Conservation (phyloP, 306 rosid genomes). For the Myrica gale region DNA sequence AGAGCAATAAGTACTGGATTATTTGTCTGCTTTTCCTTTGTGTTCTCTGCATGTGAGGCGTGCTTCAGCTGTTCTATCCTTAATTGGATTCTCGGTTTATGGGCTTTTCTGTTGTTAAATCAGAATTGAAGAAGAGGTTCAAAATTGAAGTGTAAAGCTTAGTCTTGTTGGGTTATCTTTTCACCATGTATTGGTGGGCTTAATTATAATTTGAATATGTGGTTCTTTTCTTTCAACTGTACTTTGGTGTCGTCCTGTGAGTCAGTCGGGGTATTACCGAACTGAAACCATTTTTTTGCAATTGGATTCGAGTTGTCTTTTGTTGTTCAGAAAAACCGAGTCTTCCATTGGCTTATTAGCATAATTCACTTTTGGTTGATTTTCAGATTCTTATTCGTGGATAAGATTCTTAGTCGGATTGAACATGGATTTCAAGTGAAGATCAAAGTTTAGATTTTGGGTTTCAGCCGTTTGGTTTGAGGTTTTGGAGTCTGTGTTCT, state of each 20-base stretch:
- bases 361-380: constrained; percentile 22
- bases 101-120: neutral
- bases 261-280: constrained; percentile 10
- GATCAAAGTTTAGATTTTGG: constrained; percentile 32
- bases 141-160: constrained; percentile 6
- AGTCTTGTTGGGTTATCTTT: constrained; percentile 8
- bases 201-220: constrained; percentile 15
- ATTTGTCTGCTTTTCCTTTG: constrained; percentile 26
- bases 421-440: constrained; percentile 37
- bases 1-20: constrained; percentile 27
- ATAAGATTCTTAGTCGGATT: constrained; percentile 30
- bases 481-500: neutral
- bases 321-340: constrained; percentile 10
- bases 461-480: constrained; percentile 6
- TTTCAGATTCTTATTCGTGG: constrained; percentile 33
- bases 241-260: constrained; percentile 8
- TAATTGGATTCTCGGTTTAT: constrained; percentile 21
- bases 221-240: constrained; percentile 4
- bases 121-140: too few species aligned
- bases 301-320: constrained; percentile 14
- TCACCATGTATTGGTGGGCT: constrained; percentile 15
- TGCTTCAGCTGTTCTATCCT: constrained; percentile 20
- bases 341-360: constrained; percentile 11
- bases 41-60: constrained; percentile 14
- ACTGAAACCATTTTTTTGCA: constrained; percentile 26